Base-by-base conservation (phyloP, 2,329 filamentous ascomycete genomes). In the Epichloe hybrida region DNA sequence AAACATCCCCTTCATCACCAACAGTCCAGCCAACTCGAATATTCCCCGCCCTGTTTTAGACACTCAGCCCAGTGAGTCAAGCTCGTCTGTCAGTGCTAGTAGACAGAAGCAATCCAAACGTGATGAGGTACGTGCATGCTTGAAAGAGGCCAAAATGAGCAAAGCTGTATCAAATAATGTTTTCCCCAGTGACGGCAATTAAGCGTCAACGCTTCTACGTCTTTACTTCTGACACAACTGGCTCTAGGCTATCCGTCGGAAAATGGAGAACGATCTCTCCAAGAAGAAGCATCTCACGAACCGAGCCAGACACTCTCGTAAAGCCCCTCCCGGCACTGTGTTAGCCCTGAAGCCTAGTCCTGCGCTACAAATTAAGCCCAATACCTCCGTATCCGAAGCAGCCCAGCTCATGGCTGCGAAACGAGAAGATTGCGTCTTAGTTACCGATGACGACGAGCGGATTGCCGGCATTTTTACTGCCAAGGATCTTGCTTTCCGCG, bases 401-500 rank as follows among this genome's bases (percentile, higher is more conserved):
- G 93, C 93, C 40, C 93, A 98, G 74, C 75, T 98, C 64, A 98
- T 98, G 93, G 93, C 93, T 51, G 93, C 93, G 48, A 98, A 98
- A 77, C 80, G 93, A 61, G 93, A 98, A 69, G 93, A 98, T 68
- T 98, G 93, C 63, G 93, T 98, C 39, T 73, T 98, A 54, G 93
- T 98, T 23, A 98, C 93, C 41, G 93, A 98, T 66, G 91, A 97
- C 57, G 90, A 98, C 69, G 93, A 98, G 63, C 81, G 93, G 45
- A 98, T 98, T 70, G 88, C 93, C 43, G 93, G 93, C 71, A 98
- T 98, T 67, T 98, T 98, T 68, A 98, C 93, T 0, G 93, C 93
- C 58, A 98, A 98, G 74, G 93, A 98, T 74, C 76, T 98, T 64
- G 93, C 93, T 17, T 98, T 97, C 75, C 83, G 93, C 52, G 93